Conservation (phyloP, 225 moss, liverwort and hornwort species). For the Thuidium tamariscinum region DNA sequence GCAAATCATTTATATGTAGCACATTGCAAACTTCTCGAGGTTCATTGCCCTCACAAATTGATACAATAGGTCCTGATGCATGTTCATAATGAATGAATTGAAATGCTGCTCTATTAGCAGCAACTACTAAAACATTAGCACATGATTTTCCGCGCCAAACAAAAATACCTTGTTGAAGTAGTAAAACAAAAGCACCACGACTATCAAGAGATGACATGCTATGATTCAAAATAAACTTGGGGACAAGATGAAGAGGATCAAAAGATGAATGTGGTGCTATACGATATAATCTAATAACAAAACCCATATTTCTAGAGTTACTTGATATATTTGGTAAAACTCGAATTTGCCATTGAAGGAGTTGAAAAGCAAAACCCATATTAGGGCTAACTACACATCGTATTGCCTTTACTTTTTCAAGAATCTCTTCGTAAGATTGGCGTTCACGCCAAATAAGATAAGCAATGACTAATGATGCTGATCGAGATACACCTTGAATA, state of each 20-base stretch:
- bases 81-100: conserved; percentile 85
- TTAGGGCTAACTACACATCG: conserved; percentile 68
- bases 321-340: conserved; percentile 14
- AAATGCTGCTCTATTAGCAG: conserved; percentile 70
- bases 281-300: conserved; percentile 42
- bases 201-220: conserved; percentile 50
- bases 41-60: conserved; percentile 59
- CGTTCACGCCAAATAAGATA: conserved; percentile 79
- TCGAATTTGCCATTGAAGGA: conserved; percentile 78
- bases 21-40: conserved; percentile 43
- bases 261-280: conserved; percentile 73
- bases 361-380: conserved; percentile 83
- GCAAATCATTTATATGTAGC: neutral
- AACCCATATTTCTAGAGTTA: neutral
- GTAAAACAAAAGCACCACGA: conserved; percentile 68
- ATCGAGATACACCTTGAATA: conserved; percentile 83
- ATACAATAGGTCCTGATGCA: conserved; percentile 43
- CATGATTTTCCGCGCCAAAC: conserved; percentile 68
- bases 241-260: conserved; percentile 78
- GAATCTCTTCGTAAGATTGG: conserved; percentile 61
- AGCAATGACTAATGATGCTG: conserved; percentile 77
- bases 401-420: conserved; percentile 57
- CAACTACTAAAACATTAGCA: conserved; percentile 28
- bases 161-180: conserved; percentile 61
- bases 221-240: conserved; percentile 44